Conservation (phyloP, 768 basidiomycete species). For the Lactarius tabidus region DNA sequence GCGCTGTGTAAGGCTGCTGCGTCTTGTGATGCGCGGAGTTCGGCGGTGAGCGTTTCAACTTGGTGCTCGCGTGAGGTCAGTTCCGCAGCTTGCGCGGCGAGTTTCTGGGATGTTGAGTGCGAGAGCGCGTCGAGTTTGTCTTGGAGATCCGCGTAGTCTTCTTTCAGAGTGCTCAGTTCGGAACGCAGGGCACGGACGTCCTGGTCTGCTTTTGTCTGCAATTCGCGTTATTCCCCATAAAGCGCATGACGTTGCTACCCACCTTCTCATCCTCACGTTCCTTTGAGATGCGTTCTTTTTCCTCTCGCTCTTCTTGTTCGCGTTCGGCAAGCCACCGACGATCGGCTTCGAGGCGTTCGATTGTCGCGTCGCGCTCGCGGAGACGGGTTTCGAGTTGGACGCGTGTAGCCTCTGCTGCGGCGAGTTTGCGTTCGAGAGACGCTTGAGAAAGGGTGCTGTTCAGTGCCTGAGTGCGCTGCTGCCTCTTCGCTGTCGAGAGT, state of each 20-base stretch:
- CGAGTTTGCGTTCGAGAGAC: conserved; percentile 63
- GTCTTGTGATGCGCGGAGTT: conserved; percentile 41
- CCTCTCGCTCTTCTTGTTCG: conserved; percentile 63
- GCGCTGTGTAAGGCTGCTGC: conserved; percentile 41
- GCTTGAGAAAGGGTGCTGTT: conserved; percentile 58
- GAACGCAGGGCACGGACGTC: conserved; percentile 52
- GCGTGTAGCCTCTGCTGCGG: conserved; percentile 56
- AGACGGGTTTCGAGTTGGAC: conserved; percentile 65
- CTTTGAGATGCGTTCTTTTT: conserved; percentile 54
- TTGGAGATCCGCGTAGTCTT: conserved; percentile 58
- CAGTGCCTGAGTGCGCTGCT: conserved; percentile 61
- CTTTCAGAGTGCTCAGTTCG: conserved; percentile 45
- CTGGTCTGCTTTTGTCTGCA: conserved; percentile 45
- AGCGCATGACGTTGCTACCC: conserved; percentile 21
- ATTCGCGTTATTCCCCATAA: not conserved
- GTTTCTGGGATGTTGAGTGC: conserved; percentile 46
- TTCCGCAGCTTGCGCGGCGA: conserved; percentile 49
- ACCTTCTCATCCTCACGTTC: conserved; percentile 61
- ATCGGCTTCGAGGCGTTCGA: conserved; percentile 68
- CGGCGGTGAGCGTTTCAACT: conserved; percentile 43
- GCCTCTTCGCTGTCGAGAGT: conserved; percentile 61
- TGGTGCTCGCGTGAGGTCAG: conserved; percentile 47
- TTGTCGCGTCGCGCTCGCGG: conserved; percentile 55
- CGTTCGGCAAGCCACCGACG: conserved; percentile 63
- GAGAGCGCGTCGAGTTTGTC: conserved; percentile 50